Conservation (phyloP, 208 protist genomes). For the Zelonia costaricensis region DNA sequence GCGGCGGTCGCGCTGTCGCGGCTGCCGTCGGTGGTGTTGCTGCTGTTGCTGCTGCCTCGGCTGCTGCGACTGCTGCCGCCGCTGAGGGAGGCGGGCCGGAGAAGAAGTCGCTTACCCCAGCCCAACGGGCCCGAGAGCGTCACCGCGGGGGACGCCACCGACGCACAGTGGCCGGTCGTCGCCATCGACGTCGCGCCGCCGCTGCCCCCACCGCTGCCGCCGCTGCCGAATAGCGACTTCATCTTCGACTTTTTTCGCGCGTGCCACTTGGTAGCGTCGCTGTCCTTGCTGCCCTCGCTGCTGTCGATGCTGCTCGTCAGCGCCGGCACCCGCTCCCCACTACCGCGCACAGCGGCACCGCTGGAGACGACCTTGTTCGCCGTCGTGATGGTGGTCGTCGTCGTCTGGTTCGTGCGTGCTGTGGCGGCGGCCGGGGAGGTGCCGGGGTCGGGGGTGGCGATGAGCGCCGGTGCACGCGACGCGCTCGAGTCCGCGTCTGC, state of each 20-base stretch:
- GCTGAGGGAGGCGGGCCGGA: not conserved
- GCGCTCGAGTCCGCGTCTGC: not conserved
- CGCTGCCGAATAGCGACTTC: not conserved
- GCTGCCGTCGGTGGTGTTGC: not conserved
- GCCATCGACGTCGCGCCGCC: not conserved
- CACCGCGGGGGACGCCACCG: not conserved
- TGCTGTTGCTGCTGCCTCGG: not conserved
- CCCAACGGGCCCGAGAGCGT: not conserved
- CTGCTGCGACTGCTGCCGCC: not conserved
- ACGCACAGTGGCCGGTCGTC: no score
- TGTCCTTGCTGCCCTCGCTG: not conserved
- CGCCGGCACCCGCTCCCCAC: not conserved
- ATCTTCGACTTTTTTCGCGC: no score
- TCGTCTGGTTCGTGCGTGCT: not conserved
- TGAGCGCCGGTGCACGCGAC: no score
- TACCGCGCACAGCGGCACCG: not conserved
- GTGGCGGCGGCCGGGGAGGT: no score
- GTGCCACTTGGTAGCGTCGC: not conserved
- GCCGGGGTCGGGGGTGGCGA: no score
- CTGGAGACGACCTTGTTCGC: not conserved
- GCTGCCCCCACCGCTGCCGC: not conserved
- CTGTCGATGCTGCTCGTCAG: not conserved
- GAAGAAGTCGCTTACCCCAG: not conserved
- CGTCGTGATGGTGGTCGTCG: not conserved
- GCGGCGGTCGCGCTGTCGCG: not conserved